Base-by-base conservation (phyloP, 371 early-diverging fungal species). In the Batkoa obscura region DNA sequence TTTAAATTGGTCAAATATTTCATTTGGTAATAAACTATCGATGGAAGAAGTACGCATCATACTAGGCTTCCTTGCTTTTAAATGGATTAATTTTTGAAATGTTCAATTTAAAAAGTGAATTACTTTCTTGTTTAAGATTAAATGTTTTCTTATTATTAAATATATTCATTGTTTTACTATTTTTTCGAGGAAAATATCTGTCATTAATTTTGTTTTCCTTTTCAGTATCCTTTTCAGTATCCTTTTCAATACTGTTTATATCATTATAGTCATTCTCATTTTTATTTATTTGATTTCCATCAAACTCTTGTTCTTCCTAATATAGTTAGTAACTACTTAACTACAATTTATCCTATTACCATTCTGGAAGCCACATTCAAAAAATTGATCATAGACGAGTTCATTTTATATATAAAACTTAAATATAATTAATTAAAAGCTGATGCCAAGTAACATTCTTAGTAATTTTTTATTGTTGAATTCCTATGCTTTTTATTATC, bases 351-450 rank as follows among this genome's bases (percentile, higher is more conserved):
- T 36, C 12, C 12, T 31, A 50, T 39, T 53, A 53, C 53, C 53
- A 53, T 15, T 15, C 53, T 5, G 5, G 53, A 53, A 8, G 53
- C 53, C 6, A 39, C 53, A 6, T 36, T 12, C 42, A 53, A 38
- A 38, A 53, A 53, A 30, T 39, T 53, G 8, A 53, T 36, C 53
- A 53, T 53, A 39, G 53, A 53, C n/a, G n/a, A 15, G 38, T 53
- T 53, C 53, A 53, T 53, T 8, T 35, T 36, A 39, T 38, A 53
- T 50, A 42, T 42, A 10, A 10, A 10, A n/a, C 42, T 42, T 42
- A 42, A 42, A 42, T 10, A 10, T n/a, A 10, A 10, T n/a, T 42
- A 10, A 42, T 10, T 42, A 42, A 42, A 42, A n/a, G 42, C 10
- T 10, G n/a, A n/a, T n/a, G 42, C 10, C 42, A 10, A 42, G 42